These are phyloP conservation scores for Tieghemostelium lacteum DNA, from an alignment of 78 protist species.

Conservation along the genomic window DNA sequence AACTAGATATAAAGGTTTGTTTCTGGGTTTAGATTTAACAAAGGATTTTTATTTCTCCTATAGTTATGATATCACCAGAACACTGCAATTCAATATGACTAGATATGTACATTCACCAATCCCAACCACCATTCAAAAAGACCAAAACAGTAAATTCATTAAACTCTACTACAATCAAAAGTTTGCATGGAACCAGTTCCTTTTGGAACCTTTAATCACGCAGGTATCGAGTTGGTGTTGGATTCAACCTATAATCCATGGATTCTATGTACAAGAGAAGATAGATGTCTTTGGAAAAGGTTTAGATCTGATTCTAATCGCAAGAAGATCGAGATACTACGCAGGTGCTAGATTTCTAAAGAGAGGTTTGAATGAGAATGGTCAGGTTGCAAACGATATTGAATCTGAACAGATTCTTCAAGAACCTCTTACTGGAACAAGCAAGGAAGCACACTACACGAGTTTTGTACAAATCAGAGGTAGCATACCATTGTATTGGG, in stretches of 20 bases:
- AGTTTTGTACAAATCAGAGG: conserved; percentile 91
- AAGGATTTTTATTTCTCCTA: conserved; percentile 92
- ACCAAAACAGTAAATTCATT: neutral
- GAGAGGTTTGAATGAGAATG: conserved; percentile 94
- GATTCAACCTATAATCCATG: conserved; percentile 91
- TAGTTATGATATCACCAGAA: conserved; percentile 94
- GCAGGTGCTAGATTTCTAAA: conserved; percentile 98
- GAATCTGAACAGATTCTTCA: conserved; percentile 98
- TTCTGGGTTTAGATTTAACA: conserved; percentile 85
- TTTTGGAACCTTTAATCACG: conserved; percentile 41
- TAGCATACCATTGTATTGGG: conserved; percentile 97
- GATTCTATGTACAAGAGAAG: conserved; percentile 87
- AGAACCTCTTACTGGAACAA: conserved; percentile 94
- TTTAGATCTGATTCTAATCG: conserved; percentile 91
- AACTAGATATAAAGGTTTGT: conserved; percentile 71
- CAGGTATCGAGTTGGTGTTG: conserved; percentile 67
- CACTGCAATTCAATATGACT: conserved; percentile 87
- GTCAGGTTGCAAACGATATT: conserved; percentile 97
- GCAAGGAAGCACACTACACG: conserved; percentile 89
- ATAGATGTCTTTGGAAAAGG: conserved; percentile 49
- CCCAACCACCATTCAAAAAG: neutral
- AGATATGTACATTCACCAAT: conserved; percentile 53
- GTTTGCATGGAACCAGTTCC: conserved; percentile 94
- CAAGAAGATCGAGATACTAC: conserved; percentile 93
- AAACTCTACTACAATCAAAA: conserved; percentile 43